phyloP scores from a whole-genome alignment of 257 asterid genomes.

The Parsonsia alboflavescens region DNA sequence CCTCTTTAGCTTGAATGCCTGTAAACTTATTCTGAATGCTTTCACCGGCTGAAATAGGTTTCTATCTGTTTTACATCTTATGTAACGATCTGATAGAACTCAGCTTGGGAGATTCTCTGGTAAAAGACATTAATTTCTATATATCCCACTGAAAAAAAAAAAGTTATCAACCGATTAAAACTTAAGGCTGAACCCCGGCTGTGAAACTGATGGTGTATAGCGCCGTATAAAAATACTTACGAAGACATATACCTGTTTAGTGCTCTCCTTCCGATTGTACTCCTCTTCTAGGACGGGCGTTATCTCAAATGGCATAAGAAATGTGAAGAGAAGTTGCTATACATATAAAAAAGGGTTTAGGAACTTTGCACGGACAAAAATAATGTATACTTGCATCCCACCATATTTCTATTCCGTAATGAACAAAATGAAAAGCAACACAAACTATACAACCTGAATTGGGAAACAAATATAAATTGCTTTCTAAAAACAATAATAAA shows the following conservation, averaged over 20 bases:
- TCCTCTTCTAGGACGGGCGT: background rate
- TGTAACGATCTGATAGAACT: no score
- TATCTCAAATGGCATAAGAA: background rate
- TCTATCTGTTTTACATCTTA: background rate
- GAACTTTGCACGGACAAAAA: background rate
- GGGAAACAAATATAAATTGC: slow-evolving; percentile 3
- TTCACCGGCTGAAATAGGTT: background rate
- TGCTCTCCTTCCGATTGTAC: background rate
- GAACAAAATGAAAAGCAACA: background rate
- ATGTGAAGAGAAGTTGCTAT: background rate
- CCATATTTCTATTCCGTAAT: background rate
- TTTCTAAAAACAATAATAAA: background rate
- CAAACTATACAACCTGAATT: slow-evolving; percentile 13
- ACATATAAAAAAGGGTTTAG: background rate
- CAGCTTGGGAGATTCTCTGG: background rate
- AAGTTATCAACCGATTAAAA: background rate
- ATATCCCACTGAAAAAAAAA: no score
- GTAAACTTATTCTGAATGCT: background rate
- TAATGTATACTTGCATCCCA: background rate
- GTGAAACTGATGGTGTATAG: background rate
- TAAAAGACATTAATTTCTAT: no score
- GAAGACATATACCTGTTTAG: background rate
- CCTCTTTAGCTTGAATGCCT: background rate
- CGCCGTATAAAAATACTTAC: background rate
- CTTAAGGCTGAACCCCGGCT: background rate